phyloP scores from a whole-genome alignment of 1,284 basidiomycete genomes.

The Gastroboletus turbinatus region DNA sequence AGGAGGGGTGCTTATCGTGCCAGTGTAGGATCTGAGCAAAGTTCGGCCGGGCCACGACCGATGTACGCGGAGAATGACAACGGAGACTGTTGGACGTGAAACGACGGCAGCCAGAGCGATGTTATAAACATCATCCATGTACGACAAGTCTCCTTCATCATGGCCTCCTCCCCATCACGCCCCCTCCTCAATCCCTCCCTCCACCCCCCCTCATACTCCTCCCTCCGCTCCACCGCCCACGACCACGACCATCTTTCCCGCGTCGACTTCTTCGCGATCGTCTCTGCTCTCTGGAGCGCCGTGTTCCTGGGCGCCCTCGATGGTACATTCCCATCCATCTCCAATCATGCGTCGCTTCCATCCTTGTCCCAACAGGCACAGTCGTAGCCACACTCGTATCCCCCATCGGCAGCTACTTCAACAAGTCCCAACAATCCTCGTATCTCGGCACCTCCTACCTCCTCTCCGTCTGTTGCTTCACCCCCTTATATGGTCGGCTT shows the following conservation, averaged over 20 bases:
- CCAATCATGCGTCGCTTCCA: not conserved
- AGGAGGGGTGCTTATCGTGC: not conserved
- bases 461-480: slow-evolving; percentile 88
- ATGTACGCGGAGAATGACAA: slow-evolving; percentile 35
- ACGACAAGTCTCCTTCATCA: slow-evolving; percentile 11
- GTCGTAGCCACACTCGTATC: slow-evolving; percentile 77
- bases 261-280: slow-evolving; percentile 62
- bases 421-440: slow-evolving; percentile 75
- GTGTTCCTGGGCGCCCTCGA: slow-evolving; percentile 83
- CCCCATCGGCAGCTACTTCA: slow-evolving; percentile 78
- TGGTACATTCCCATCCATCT: slow-evolving; percentile 43
- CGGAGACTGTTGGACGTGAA: slow-evolving; percentile 18
- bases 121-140: slow-evolving; percentile 22
- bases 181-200: slow-evolving; percentile 25
- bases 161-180: slow-evolving; percentile 15
- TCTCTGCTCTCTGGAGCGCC: slow-evolving; percentile 74
- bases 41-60: slow-evolving; percentile 24
- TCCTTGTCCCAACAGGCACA: slow-evolving; percentile 48
- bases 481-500: slow-evolving; percentile 77
- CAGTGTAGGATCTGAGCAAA: not conserved
- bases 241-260: slow-evolving; percentile 42
- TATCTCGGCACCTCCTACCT: slow-evolving; percentile 89
- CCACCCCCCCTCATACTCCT: slow-evolving; percentile 4
- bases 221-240: not conserved
- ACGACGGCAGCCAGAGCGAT: slow-evolving; percentile 19